Conservation (phyloP, 1,139 yeast genomes). For the Hyphopichia pseudoburtonii region DNA sequence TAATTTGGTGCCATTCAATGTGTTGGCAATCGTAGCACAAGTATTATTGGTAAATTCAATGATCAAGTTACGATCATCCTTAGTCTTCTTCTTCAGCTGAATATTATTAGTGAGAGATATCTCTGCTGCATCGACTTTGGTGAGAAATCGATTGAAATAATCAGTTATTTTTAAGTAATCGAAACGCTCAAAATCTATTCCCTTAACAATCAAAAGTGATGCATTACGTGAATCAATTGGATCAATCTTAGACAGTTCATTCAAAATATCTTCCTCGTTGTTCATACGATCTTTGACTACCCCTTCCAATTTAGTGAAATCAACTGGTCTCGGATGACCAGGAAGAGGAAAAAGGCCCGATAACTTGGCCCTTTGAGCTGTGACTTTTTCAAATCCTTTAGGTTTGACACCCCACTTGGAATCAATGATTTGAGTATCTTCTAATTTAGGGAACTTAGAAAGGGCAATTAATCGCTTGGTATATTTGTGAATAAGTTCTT, state of each 20-base stretch:
- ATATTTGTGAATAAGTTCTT: conserved; percentile 19
- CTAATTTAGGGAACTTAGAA: conserved; percentile 22
- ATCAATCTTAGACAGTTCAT: conserved; percentile 46
- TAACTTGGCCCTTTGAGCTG: conserved; percentile 78
- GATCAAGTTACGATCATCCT: conserved; percentile 39
- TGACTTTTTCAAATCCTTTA: conserved; percentile 70
- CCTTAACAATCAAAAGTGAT: conserved; percentile 48
- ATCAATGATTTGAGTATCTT: conserved; percentile 39
- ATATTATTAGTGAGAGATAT: conserved; percentile 27
- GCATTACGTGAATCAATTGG: conserved; percentile 53
- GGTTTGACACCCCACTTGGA: conserved; percentile 78
- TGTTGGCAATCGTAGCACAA: conserved; percentile 60
- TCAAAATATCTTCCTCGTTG: conserved; percentile 37
- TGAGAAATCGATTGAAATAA: conserved; percentile 42
- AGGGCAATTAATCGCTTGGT: conserved; percentile 22
- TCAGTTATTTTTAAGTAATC: conserved; percentile 43
- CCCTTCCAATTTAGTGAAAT: conserved; percentile 55
- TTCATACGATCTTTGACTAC: conserved; percentile 38
- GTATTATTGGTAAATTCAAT: conserved; percentile 53
- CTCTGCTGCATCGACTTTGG: conserved; percentile 33
- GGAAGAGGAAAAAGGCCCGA: conserved; percentile 82
- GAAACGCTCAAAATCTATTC: conserved; percentile 42
- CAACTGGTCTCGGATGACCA: conserved; percentile 62
- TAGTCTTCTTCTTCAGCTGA: conserved; percentile 32
- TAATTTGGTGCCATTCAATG: conserved; percentile 42